These are phyloP conservation scores for Orbilia ellipsospora DNA, from an alignment of 2,329 filamentous ascomycete genomes.

Conservation along the genomic window DNA sequence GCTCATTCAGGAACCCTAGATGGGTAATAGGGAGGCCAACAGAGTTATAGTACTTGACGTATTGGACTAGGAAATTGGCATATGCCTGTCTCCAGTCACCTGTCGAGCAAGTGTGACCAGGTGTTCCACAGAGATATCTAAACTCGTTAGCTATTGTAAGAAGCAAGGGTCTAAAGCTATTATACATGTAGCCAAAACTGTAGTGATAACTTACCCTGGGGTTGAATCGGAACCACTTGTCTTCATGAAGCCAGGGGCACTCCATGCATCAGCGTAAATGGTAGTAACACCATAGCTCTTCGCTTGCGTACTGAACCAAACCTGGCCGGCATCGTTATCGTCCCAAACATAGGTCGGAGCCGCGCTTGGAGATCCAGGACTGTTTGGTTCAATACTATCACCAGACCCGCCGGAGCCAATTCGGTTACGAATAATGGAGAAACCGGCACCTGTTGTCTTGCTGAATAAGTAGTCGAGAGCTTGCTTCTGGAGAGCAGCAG, in stretches of 20 bases:
- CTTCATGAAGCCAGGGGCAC: conserved; percentile 67
- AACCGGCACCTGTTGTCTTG: conserved; percentile 64
- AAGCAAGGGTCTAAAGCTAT: no score
- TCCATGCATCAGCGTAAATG: conserved; percentile 64
- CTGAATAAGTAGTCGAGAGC: conserved; percentile 65
- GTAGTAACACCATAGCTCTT: conserved; percentile 30
- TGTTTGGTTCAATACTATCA: conserved; percentile 61
- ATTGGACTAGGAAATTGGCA: conserved; percentile 66
- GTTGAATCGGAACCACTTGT: conserved; percentile 60
- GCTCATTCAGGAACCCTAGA: conserved; percentile 67
- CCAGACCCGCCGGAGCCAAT: conserved; percentile 64
- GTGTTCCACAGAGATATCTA: conserved; percentile 62
- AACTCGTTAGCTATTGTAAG: conserved; percentile 14
- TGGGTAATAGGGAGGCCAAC: conserved; percentile 65
- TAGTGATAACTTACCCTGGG: neutral
- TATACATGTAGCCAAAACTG: neutral
- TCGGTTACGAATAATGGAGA: conserved; percentile 65
- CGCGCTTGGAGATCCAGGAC: conserved; percentile 28
- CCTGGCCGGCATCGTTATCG: conserved; percentile 39
- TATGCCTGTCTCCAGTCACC: conserved; percentile 67
- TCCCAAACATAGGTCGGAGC: conserved; percentile 48
- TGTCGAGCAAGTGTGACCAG: conserved; percentile 62
- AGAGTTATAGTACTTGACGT: conserved; percentile 65
- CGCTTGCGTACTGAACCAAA: conserved; percentile 53
- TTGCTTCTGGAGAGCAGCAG: conserved; percentile 63